Conservation (phyloP, 805 yeast genomes). For the Saccharomycopsis malanga region DNA sequence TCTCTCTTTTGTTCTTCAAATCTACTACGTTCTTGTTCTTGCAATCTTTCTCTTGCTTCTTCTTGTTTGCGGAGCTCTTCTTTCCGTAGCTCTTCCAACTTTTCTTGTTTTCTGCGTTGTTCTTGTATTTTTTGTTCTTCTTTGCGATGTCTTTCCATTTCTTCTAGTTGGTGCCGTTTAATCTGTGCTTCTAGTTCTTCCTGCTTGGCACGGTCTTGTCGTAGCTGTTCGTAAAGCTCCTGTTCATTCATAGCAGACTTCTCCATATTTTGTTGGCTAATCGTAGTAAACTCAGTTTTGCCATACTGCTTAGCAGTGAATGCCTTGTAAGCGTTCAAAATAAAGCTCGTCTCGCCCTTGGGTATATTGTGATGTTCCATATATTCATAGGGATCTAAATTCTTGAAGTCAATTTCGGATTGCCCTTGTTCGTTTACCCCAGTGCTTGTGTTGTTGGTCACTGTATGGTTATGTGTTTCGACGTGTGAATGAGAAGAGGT, state of each 20-base stretch:
- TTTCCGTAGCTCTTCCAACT: not conserved
- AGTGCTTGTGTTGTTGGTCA: conserved; percentile 4
- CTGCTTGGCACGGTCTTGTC: conserved; percentile 15
- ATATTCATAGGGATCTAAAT: not conserved
- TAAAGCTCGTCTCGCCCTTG: not conserved
- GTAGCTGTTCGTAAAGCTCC: conserved; percentile 14
- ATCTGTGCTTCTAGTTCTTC: conserved; percentile 12
- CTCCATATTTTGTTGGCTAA: not conserved
- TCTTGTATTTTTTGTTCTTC: conserved; percentile 1
- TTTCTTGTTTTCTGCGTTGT: conserved; percentile 6
- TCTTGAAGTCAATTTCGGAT: not conserved
- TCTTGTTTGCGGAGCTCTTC: conserved; percentile 1
- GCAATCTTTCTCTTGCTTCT: too few relatives aligned
- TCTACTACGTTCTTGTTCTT: not conserved
- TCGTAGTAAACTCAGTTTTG: not conserved
- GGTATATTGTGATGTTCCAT: not conserved
- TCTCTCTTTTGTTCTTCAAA: conserved; percentile 1
- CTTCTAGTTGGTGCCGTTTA: not conserved
- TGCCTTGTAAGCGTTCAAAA: not conserved
- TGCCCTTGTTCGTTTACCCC: not conserved
- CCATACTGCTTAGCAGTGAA: not conserved
- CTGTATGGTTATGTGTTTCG: conserved; percentile 1
- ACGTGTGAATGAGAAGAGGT: conserved; percentile 9
- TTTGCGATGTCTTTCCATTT: not conserved
- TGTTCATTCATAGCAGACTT: conserved; percentile 3